Evolutionary conservation across 371 early-diverging fungal species (phyloP).

Genomic region (Circinella umbellata): DNA sequence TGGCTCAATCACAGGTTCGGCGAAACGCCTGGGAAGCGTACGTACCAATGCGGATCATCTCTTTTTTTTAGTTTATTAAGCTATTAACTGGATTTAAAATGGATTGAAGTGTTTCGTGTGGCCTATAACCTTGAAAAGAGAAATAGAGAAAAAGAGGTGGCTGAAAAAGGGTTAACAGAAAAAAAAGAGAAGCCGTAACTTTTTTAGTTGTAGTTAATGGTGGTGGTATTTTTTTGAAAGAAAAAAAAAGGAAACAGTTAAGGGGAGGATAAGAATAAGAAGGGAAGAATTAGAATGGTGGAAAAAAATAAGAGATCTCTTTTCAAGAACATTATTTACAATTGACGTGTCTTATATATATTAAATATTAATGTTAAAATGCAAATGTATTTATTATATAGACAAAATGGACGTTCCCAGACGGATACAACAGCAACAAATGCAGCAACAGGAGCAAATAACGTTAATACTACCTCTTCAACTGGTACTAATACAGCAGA

Average conservation of each 20-base stretch:
- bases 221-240: background rate
- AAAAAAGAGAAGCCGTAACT: no score
- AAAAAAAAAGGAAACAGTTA: background rate
- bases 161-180: no score
- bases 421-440: constrained; percentile 19
- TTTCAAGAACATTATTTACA: background rate
- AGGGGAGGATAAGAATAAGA: background rate
- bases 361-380: background rate
- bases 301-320: background rate
- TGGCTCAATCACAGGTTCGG: constrained; percentile 55
- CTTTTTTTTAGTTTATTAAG: background rate
- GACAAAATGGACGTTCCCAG: constrained; percentile 39
- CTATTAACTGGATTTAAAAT: constrained; percentile 10
- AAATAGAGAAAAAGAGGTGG: background rate
- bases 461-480: background rate
- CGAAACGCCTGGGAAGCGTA: constrained; percentile 57
- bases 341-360: constrained; percentile 3
- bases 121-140: background rate
- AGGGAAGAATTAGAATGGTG: constrained; percentile 3
- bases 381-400: constrained; percentile 6
- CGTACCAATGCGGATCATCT: constrained; percentile 17
- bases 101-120: background rate
- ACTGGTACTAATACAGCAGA: constrained; percentile 15
- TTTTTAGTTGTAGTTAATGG: no score
- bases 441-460: background rate